phyloP scores from a whole-genome alignment of 2,329 filamentous ascomycete genomes.

The Aspergillus luchuensis region DNA sequence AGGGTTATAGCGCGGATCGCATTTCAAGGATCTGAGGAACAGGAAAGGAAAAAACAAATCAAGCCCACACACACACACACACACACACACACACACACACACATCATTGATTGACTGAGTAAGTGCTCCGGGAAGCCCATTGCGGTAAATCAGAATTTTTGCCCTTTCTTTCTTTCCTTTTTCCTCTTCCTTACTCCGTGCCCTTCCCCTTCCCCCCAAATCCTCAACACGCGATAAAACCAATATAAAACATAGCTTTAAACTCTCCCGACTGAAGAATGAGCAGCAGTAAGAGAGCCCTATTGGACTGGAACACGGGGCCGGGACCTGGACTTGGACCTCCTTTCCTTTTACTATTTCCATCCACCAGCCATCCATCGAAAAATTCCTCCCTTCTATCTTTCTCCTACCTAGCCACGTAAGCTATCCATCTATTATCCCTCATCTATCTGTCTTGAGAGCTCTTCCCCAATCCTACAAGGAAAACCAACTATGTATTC shows the following conservation, averaged over 20 bases:
- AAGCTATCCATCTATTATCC: not conserved
- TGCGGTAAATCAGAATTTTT: not conserved
- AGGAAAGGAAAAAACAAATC: not conserved
- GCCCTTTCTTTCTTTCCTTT: not conserved
- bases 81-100: no score
- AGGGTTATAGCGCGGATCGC: conserved; percentile 22
- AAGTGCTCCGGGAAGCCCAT: not conserved
- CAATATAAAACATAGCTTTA: conserved; percentile 1
- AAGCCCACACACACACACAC: no score
- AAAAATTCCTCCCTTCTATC: not conserved
- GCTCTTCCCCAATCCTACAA: not conserved
- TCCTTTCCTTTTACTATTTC: not conserved
- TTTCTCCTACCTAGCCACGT: not conserved
- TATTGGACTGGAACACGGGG: not conserved
- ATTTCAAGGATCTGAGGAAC: conserved; percentile 12
- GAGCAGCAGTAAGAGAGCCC: no score
- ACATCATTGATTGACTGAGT: no score
- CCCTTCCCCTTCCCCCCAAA: not conserved
- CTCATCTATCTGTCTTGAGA: no score
- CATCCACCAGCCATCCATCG: not conserved
- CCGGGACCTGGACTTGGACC: not conserved
- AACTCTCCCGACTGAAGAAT: conserved; percentile 2
- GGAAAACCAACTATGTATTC: not conserved
- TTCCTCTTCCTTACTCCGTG: not conserved
- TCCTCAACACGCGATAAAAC: not conserved